Conservation (phyloP, 768 basidiomycete genomes). For the Suillus hirtellus region DNA sequence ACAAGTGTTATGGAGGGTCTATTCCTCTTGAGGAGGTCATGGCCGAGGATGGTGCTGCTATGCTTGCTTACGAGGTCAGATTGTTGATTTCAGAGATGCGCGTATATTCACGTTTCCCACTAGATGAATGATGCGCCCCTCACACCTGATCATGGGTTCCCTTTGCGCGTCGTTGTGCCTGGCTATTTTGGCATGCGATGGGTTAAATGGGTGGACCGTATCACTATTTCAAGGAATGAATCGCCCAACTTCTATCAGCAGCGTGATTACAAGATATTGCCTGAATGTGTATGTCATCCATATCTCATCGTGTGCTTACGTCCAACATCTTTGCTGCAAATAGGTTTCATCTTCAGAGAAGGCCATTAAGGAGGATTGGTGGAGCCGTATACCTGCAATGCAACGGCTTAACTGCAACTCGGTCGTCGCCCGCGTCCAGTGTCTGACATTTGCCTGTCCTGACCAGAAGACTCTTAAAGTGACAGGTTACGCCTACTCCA, state of each 20-base stretch:
- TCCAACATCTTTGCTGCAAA: background rate
- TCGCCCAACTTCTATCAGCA: conserved; percentile 74
- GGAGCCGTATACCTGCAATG: conserved; percentile 60
- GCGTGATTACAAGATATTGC: conserved; percentile 67
- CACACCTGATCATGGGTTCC: conserved; percentile 62
- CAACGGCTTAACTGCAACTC: conserved; percentile 63
- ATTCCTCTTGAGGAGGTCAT: conserved; percentile 55
- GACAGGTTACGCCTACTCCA: conserved; percentile 59
- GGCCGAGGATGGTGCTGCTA: conserved; percentile 46
- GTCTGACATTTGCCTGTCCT: conserved; percentile 13
- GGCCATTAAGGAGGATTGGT: conserved; percentile 35
- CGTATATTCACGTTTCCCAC: background rate
- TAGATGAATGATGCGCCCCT: conserved; percentile 65
- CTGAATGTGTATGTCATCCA: conserved; percentile 40
- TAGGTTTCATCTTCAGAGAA: conserved; percentile 29
- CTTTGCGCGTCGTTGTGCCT: conserved; percentile 66
- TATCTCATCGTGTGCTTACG: background rate
- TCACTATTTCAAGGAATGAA: conserved; percentile 52
- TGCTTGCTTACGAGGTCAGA: conserved; percentile 62
- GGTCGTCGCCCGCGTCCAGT: conserved; percentile 41
- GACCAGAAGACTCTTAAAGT: conserved; percentile 32
- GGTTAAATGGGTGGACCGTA: conserved; percentile 75
- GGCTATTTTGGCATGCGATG: conserved; percentile 70
- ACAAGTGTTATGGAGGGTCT: conserved; percentile 62
- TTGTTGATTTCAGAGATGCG: background rate